Evolutionary conservation across 768 basidiomycete species (phyloP), one percentile per base, ranked within the genome.

Genomic region (Naematelia aurantialba): DNA sequence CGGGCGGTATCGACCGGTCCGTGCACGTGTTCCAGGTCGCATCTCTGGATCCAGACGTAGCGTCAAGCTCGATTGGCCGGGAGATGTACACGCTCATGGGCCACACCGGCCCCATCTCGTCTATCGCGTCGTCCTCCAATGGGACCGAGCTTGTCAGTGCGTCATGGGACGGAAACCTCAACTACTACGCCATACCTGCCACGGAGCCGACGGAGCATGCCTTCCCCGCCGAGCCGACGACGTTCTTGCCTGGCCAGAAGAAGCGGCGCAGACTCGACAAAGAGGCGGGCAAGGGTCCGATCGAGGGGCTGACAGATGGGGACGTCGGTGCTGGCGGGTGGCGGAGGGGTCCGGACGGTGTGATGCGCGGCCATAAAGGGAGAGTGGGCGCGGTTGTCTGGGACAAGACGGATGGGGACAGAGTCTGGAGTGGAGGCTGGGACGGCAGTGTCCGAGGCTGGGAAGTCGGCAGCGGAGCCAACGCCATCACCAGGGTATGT

Each of bases 391-490:
- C 83, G 31, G 86, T 84, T 2, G 69, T 83, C 0, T 93, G 89
- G 78, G 76, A 77, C 11, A 70, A 73, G 2, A 65, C 65, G 39
- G 80, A 78, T 60, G 42, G 45, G 21, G 62, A 70, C 58, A 52
- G 42, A 53, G 70, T 52, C 61, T 77, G 56, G 91, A 86, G 26
- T 84, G 85, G 62, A 69, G 89, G 89, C 0, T 89, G 90, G 71
- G 93, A 96, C 77, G 94, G 92, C 26, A 90, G 90, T 0, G 85
- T 97, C 4, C 81, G 91, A 22, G 79, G 82, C 1, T 99, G 94
- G 94, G 91, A 96, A 69, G 80, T 87, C 2, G 87, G 89, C 65
- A 82, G 80, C 39, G 90, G 88, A 17, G 62, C 62, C 12, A 69
- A 74, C 48, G 66, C 62, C 8, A 67, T 74, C 0, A 59, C 74